A percentile compares a stretch with the other conserved stretches of the same genome.
These are phyloP conservation scores for Eimeria maxima DNA, from an alignment of 169 alveolate species.

Conservation along the genomic window DNA sequence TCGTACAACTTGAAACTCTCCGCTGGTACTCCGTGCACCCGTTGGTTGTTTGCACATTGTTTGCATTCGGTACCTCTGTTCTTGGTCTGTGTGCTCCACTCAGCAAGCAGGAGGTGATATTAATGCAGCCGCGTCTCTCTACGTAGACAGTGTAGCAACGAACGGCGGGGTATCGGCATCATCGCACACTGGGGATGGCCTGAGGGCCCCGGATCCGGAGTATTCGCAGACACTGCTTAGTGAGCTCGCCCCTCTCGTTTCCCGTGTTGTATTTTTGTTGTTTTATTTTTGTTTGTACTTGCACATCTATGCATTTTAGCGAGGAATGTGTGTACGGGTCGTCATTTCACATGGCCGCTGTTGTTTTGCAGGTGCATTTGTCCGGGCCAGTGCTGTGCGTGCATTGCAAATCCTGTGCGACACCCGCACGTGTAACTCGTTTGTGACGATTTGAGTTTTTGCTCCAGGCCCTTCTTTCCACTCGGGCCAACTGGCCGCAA, in stretches of 20 bases:
- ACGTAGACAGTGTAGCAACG: not conserved
- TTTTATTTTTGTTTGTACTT: too few relatives aligned
- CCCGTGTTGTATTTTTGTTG: not conserved
- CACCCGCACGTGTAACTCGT: not conserved
- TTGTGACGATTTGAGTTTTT: not conserved
- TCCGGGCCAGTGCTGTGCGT: not conserved
- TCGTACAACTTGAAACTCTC: not conserved
- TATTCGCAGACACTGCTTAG: slow-evolving; percentile 60
- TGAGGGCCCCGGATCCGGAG: slow-evolving; percentile 66
- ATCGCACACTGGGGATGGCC: not conserved
- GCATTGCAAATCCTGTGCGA: not conserved
- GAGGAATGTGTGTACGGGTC: not conserved
- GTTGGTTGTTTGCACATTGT: not conserved
- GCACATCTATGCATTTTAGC: not conserved
- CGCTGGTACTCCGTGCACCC: not conserved
- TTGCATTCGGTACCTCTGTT: too few relatives aligned
- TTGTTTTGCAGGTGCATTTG: not conserved
- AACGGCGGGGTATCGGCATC: not conserved
- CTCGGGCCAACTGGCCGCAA: not conserved
- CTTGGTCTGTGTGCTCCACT: not conserved
- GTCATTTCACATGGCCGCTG: not conserved
- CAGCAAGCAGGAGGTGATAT: slow-evolving; percentile 65
- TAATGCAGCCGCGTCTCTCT: slow-evolving; percentile 61
- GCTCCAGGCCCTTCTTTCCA: slow-evolving; percentile 35
- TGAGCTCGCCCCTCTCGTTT: not conserved